phyloP scores from a whole-genome alignment of 306 rosid species.

The Prunus mira region DNA sequence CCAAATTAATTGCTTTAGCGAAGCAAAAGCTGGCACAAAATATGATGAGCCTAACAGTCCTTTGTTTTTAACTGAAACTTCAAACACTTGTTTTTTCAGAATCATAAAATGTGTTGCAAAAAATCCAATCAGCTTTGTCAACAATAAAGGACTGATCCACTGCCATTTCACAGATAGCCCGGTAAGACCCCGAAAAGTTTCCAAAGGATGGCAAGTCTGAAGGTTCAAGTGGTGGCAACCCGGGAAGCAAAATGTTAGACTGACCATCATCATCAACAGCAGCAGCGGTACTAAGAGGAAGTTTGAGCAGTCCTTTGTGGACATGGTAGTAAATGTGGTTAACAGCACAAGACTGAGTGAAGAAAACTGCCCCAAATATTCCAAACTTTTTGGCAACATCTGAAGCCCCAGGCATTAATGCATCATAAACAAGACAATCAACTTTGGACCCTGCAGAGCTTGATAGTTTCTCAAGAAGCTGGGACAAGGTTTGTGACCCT shows the following conservation, averaged over 20 bases:
- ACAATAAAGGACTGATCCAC: constrained; percentile 45
- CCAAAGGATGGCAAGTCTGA: not conserved
- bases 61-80: too few relatives aligned
- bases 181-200: constrained; percentile 25
- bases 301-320: constrained; percentile 36
- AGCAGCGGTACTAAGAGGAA: constrained; percentile 14
- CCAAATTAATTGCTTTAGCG: too few relatives aligned
- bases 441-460: constrained; percentile 16
- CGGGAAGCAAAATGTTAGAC: not conserved
- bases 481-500: constrained; percentile 33
- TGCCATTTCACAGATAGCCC: constrained; percentile 35
- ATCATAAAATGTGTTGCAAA: constrained; percentile 55
- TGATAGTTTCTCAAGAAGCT: constrained; percentile 30
- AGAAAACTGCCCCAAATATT: constrained; percentile 37
- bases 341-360: constrained; percentile 51
- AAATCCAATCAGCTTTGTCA: constrained; percentile 42
- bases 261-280: constrained; percentile 1
- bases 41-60: too few relatives aligned
- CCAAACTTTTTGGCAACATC: constrained; percentile 48
- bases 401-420: constrained; percentile 34
- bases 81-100: constrained; percentile 41
- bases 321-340: constrained; percentile 33
- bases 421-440: constrained; percentile 46
- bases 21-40: too few relatives aligned
- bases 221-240: not conserved